Percentiles rank a stretch among this genome's conserved stretches.
Conservation (phyloP, 2,329 filamentous ascomycete species). For the Colletotrichum incanum region DNA sequence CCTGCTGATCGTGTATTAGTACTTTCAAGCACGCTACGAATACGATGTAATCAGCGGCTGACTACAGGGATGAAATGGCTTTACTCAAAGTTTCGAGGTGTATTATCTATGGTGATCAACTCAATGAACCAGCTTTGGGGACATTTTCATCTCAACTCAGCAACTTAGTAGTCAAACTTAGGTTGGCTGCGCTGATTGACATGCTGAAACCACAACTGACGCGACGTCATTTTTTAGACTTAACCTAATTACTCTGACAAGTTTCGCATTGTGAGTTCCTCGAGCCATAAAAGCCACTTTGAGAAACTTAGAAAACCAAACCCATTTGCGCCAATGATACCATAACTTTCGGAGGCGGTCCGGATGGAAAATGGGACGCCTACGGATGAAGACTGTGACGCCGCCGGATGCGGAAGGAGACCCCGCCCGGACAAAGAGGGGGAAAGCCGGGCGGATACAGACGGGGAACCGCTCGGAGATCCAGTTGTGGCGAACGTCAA, state of each 20-base stretch:
- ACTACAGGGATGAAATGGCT: too few relatives aligned
- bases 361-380: background rate
- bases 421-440: background rate
- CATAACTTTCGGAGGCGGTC: background rate
- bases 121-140: too few relatives aligned
- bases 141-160: background rate
- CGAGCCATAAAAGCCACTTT: background rate
- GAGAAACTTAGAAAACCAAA: too few relatives aligned
- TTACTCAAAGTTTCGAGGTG: too few relatives aligned
- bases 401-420: background rate
- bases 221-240: background rate
- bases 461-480: background rate
- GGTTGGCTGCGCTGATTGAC: background rate
- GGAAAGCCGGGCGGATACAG: background rate
- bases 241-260: background rate
- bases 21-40: too few relatives aligned
- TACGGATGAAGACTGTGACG: background rate
- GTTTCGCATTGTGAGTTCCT: background rate
- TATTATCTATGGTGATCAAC: too few relatives aligned
- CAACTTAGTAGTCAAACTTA: background rate
- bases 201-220: background rate
- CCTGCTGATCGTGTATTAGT: too few relatives aligned
- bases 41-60: too few relatives aligned
- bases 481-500: background rate
- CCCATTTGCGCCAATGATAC: too few relatives aligned